phyloP scores from a whole-genome alignment of 768 basidiomycete species.

The Boletus reticuloceps region DNA sequence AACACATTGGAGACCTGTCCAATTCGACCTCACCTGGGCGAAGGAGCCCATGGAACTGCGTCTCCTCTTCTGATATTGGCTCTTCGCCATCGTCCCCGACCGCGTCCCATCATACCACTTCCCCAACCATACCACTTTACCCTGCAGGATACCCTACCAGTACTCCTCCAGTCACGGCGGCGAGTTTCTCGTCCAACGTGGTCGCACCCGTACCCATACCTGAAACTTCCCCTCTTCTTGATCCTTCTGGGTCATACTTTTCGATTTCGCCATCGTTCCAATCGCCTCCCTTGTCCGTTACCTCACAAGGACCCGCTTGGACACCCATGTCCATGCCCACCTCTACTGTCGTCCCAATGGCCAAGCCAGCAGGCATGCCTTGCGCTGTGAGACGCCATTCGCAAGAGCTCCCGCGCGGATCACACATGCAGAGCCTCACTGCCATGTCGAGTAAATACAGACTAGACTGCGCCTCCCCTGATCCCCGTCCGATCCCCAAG shows the following conservation, averaged over 20 bases:
- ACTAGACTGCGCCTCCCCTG: conserved; percentile 13
- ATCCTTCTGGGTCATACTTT: conserved; percentile 17
- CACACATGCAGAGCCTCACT: conserved; percentile 18
- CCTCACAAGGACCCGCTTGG: conserved; percentile 20
- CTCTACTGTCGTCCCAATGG: not conserved
- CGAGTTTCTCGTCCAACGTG: conserved; percentile 7
- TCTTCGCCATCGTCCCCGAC: conserved; percentile 27
- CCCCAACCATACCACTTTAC: conserved; percentile 22
- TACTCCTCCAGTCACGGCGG: conserved; percentile 4
- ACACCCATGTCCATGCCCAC: conserved; percentile 1
- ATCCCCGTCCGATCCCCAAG: conserved; percentile 12
- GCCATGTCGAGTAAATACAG: conserved; percentile 27
- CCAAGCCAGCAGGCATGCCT: conserved; percentile 5
- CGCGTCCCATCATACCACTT: conserved; percentile 16
- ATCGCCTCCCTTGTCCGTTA: conserved; percentile 9
- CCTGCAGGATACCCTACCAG: conserved; percentile 16
- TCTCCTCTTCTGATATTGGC: conserved; percentile 17
- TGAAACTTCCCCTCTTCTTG: conserved; percentile 9
- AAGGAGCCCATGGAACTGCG: conserved; percentile 18
- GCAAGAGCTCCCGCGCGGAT: conserved; percentile 19
- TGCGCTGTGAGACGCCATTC: conserved; percentile 15
- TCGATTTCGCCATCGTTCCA: conserved; percentile 10
- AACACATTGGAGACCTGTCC: conserved; percentile 14
- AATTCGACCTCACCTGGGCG: conserved; percentile 36
- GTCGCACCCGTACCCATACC: conserved; percentile 10